These are phyloP conservation scores for Psilocybe tampanensis DNA, from an alignment of 768 basidiomycete genomes.

Conservation along the genomic window DNA sequence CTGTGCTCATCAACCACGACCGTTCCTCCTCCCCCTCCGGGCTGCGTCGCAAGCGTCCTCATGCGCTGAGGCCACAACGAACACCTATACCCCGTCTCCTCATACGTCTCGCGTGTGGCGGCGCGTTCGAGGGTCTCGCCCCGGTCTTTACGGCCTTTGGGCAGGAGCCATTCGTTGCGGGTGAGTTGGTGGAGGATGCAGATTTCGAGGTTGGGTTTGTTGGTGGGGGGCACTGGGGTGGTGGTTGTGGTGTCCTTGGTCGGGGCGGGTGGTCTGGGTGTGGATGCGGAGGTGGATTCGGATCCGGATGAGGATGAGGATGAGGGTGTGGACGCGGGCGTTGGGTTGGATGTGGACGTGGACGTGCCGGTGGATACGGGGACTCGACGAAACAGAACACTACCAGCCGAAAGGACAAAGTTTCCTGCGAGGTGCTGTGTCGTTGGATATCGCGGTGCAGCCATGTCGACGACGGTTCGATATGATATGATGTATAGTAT, in stretches of 20 bases:
- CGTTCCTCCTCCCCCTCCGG: constrained; percentile 25
- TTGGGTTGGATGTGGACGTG: too few relatives aligned
- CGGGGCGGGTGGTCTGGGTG: too few relatives aligned
- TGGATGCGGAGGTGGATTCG: too few relatives aligned
- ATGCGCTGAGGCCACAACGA: constrained; percentile 49
- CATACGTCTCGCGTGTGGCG: constrained; percentile 64
- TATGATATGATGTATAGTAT: too few relatives aligned
- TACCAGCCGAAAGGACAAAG: constrained; percentile 45
- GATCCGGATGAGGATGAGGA: too few relatives aligned
- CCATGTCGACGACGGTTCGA: constrained; percentile 19
- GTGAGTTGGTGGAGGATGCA: constrained; percentile 39
- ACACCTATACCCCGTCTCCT: constrained; percentile 66
- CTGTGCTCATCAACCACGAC: constrained; percentile 32
- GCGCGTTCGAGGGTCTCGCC: constrained; percentile 52
- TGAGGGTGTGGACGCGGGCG: too few relatives aligned
- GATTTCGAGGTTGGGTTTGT: constrained; percentile 23
- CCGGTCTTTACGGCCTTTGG: constrained; percentile 65
- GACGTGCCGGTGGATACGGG: too few relatives aligned
- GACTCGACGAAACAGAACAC: constrained; percentile 36
- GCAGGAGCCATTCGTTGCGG: constrained; percentile 42
- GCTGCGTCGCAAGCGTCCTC: constrained; percentile 55
- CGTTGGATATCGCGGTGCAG: constrained; percentile 21
- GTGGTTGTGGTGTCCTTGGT: too few relatives aligned
- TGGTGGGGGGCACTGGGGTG: background rate
- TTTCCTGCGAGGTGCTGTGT: constrained; percentile 30